Conservation (phyloP, 805 yeast genomes). For the Teunomyces tritomae region DNA sequence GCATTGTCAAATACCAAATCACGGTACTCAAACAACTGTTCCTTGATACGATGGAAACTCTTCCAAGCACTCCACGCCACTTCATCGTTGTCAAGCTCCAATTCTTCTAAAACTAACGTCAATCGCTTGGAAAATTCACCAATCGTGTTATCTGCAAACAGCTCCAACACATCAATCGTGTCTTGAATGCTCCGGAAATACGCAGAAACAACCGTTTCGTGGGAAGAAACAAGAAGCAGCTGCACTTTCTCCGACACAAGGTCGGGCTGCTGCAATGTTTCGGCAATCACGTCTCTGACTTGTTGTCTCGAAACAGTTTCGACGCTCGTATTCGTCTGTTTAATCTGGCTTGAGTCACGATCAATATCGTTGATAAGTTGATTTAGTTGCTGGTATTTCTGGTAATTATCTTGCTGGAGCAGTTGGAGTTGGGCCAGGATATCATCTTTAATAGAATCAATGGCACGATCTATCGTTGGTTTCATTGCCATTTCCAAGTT, state of each 20-base stretch:
- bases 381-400: slow-evolving; percentile 29
- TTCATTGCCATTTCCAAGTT: slow-evolving; percentile 32
- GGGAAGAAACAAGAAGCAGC: slow-evolving; percentile 22
- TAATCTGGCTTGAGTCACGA: slow-evolving; percentile 32
- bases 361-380: slow-evolving; percentile 28
- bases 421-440: slow-evolving; percentile 25
- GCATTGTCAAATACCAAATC: slow-evolving; percentile 44
- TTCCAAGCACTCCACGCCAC: slow-evolving; percentile 41
- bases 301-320: slow-evolving; percentile 30
- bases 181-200: slow-evolving; percentile 35
- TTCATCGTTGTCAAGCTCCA: slow-evolving; percentile 32
- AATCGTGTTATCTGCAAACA: slow-evolving; percentile 67
- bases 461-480: slow-evolving; percentile 21
- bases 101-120: slow-evolving; percentile 47
- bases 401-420: slow-evolving; percentile 28
- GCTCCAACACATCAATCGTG: slow-evolving; percentile 66
- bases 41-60: slow-evolving; percentile 55
- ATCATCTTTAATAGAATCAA: slow-evolving; percentile 23
- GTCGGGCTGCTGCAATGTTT: slow-evolving; percentile 22
- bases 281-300: slow-evolving; percentile 32
- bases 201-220: slow-evolving; percentile 23
- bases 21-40: slow-evolving; percentile 51
- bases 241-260: slow-evolving; percentile 21
- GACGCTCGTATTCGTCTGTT: slow-evolving; percentile 14
- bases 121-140: slow-evolving; percentile 63